Conservation (phyloP, 495 filamentous ascomycete genomes). For the Xeromyces bisporus region DNA sequence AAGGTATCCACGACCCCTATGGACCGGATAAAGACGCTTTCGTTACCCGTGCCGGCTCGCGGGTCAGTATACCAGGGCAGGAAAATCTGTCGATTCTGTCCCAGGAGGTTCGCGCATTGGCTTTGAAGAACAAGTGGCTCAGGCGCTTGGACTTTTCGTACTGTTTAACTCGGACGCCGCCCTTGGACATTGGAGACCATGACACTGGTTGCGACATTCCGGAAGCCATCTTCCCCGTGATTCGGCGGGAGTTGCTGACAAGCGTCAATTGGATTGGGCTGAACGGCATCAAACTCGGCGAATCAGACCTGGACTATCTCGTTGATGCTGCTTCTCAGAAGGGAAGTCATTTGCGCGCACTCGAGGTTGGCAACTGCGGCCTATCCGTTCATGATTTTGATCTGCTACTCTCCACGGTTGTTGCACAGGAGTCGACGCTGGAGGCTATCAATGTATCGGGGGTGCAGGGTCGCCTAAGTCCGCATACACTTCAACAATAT, state of each 20-base stretch:
- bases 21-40: conserved; percentile 48
- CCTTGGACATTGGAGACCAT: conserved; percentile 32
- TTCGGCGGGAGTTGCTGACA: conserved; percentile 46
- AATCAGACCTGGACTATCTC: conserved; percentile 58
- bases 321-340: conserved; percentile 49
- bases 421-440: conserved; percentile 50
- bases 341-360: conserved; percentile 51
- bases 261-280: conserved; percentile 68
- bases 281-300: conserved; percentile 68
- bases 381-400: conserved; percentile 38
- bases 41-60: conserved; percentile 37
- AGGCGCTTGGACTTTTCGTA: conserved; percentile 48
- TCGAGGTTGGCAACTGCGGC: conserved; percentile 68
- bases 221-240: conserved; percentile 63
- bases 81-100: conserved; percentile 44
- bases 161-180: conserved; percentile 34
- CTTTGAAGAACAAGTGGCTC: conserved; percentile 46
- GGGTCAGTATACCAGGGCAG: conserved; percentile 41
- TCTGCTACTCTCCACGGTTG: conserved; percentile 25
- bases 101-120: conserved; percentile 57
- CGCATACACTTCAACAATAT: conserved; percentile 42
- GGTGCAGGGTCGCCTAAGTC: conserved; percentile 55
- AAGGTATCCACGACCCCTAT: conserved; percentile 40
- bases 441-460: conserved; percentile 64
- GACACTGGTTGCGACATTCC: conserved; percentile 64